Conservation (phyloP, 225 moss, liverwort and hornwort genomes). For the Anthoceros angustus region DNA sequence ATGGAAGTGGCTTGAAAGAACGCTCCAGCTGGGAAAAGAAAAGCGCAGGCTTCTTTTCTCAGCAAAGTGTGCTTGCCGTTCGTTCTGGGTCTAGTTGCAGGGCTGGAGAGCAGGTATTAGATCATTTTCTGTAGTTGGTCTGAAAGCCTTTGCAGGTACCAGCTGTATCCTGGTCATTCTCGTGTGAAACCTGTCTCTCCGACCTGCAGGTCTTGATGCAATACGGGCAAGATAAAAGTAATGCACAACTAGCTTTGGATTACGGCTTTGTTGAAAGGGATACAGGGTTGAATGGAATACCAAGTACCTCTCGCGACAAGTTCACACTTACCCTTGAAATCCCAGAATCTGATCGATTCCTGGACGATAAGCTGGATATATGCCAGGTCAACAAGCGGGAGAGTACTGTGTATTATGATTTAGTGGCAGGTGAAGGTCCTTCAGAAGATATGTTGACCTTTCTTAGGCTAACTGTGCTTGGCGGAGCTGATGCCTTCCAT, state of each 20-base stretch:
- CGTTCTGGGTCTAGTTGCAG: constrained; percentile 27
- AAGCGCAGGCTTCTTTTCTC: constrained; percentile 28
- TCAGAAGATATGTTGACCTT: constrained; percentile 73
- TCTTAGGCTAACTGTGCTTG: constrained; percentile 69
- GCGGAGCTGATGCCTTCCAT: constrained; percentile 78
- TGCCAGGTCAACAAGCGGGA: constrained; percentile 55
- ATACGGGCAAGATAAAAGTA: constrained; percentile 66
- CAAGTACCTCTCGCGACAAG: constrained; percentile 37
- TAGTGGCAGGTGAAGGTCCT: constrained; percentile 55
- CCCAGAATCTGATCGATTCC: constrained; percentile 57
- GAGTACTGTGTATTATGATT: constrained; percentile 51
- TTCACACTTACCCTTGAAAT: constrained; percentile 68
- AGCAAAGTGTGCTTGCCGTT: constrained; percentile 31
- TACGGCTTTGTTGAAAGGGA: constrained; percentile 69
- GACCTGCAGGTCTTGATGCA: constrained; percentile 47
- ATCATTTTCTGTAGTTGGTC: neutral
- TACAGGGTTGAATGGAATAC: constrained; percentile 18
- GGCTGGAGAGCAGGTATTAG: constrained; percentile 40
- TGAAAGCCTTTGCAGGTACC: neutral
- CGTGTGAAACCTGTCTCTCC: neutral
- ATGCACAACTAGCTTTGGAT: constrained; percentile 73
- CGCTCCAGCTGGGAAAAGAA: constrained; percentile 36
- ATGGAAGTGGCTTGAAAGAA: constrained; percentile 22
- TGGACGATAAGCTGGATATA: constrained; percentile 79
- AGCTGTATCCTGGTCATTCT: too few species aligned